Conservation (phyloP, 495 filamentous ascomycete species). For the Acidomyces sp. region DNA sequence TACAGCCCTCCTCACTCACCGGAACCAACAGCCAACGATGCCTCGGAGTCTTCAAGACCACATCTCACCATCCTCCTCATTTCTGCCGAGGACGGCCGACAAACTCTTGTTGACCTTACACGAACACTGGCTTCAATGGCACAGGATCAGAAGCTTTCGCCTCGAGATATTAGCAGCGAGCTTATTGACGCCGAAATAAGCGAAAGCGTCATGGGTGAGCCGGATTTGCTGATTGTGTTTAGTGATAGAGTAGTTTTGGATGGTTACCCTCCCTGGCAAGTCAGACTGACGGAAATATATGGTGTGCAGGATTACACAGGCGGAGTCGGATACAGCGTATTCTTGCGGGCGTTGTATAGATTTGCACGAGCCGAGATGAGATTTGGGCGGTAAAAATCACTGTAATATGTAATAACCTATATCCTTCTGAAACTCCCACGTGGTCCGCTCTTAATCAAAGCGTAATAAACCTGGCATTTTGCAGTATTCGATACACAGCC, state of each 20-base stretch:
- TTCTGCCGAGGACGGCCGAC: slow-evolving; percentile 74
- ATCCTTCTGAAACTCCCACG: too few species aligned
- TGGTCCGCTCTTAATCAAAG: too few species aligned
- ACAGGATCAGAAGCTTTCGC: slow-evolving; percentile 67
- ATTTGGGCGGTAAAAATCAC: slow-evolving; percentile 58
- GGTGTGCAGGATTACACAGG: slow-evolving; percentile 55
- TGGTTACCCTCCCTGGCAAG: slow-evolving; percentile 94
- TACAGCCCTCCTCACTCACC: slow-evolving; percentile 32
- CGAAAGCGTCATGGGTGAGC: slow-evolving; percentile 62
- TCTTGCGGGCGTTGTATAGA: slow-evolving; percentile 67
- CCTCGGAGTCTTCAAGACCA: slow-evolving; percentile 5
- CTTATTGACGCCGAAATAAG: slow-evolving; percentile 82
- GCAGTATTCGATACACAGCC: too few species aligned
- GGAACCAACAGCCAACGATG: slow-evolving; percentile 11
- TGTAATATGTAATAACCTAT: too few species aligned
- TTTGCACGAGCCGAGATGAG: slow-evolving; percentile 82
- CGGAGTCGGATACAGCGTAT: slow-evolving; percentile 80
- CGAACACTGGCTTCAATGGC: slow-evolving; percentile 91
- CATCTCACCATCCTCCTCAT: slow-evolving; percentile 74
- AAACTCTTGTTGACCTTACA: slow-evolving; percentile 88
- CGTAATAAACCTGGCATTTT: too few species aligned
- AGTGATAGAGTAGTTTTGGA: slow-evolving; percentile 65
- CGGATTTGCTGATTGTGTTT: slow-evolving; percentile 81
- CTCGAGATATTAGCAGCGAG: slow-evolving; percentile 67
- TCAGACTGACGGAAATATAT: slow-evolving; percentile 85